A percentile compares a stretch with the other conserved stretches of the same genome.
phyloP scores from a whole-genome alignment of 2,329 filamentous ascomycete genomes.

The Rutstroemia sydowiana region DNA sequence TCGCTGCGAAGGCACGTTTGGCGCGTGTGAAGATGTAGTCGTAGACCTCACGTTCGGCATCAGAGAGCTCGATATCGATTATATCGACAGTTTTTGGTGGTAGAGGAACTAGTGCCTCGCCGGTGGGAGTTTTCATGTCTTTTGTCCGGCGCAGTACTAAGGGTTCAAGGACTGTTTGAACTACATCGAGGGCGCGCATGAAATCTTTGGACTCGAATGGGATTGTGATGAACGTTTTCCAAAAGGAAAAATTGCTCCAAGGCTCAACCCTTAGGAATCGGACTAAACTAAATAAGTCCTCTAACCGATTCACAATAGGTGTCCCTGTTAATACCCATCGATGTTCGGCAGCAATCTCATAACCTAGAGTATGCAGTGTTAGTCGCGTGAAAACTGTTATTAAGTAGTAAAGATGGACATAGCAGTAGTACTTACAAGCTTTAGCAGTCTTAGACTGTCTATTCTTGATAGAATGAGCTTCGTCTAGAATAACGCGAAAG shows the following conservation, averaged over 20 bases:
- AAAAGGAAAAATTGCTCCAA: constrained; percentile 98
- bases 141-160: constrained; percentile 93
- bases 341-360: constrained; percentile 77
- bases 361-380: constrained; percentile 32
- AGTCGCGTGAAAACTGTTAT: neutral
- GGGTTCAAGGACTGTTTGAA: constrained; percentile 92
- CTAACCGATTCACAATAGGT: constrained; percentile 90
- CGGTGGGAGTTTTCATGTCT: constrained; percentile 93
- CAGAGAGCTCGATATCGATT: constrained; percentile 77
- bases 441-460: constrained; percentile 87
- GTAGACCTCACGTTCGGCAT: constrained; percentile 83
- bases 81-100: constrained; percentile 78
- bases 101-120: constrained; percentile 71
- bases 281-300: constrained; percentile 90
- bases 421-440: constrained; percentile 50
- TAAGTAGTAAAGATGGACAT: neutral
- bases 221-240: constrained; percentile 97
- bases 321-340: constrained; percentile 93
- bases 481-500: constrained; percentile 90
- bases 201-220: constrained; percentile 96
- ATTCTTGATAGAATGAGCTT: constrained; percentile 90
- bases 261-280: constrained; percentile 90
- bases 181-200: constrained; percentile 86
- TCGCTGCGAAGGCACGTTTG: constrained; percentile 76
- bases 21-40: constrained; percentile 80